Conservation (phyloP, 805 yeast genomes). For the Nakazawaea anatomiae region DNA sequence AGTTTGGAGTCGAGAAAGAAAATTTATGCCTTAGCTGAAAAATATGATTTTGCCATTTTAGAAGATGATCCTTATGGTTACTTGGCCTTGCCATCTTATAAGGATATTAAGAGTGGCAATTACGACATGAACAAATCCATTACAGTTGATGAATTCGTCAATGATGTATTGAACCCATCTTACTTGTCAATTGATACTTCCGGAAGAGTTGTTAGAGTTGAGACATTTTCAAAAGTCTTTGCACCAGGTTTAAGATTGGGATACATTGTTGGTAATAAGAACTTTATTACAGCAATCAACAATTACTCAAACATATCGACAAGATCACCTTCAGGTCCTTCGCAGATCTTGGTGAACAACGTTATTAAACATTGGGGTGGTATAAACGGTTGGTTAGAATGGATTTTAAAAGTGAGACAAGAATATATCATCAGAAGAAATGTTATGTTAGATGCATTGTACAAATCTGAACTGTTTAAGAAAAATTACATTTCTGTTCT, state of each 20-base stretch:
- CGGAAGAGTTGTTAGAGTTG: conserved; percentile 58
- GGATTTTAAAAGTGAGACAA: conserved; percentile 64
- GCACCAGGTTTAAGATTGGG: conserved; percentile 66
- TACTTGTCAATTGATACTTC: conserved; percentile 48
- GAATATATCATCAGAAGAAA: conserved; percentile 69
- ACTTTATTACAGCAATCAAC: conserved; percentile 34
- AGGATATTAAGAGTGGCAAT: conserved; percentile 35
- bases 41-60: conserved; percentile 51
- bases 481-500: conserved; percentile 36
- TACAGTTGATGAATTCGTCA: conserved; percentile 36
- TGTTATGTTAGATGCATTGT: conserved; percentile 46
- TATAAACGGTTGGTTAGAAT: conserved; percentile 64
- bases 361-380: conserved; percentile 59
- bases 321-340: conserved; percentile 51
- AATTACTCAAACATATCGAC: conserved; percentile 40
- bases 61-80: conserved; percentile 74
- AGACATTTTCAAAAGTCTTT: conserved; percentile 60
- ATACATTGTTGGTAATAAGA: conserved; percentile 47
- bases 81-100: conserved; percentile 40
- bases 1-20: conserved; percentile 38
- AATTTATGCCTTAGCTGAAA: conserved; percentile 47
- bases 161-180: conserved; percentile 38
- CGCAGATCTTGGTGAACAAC: conserved; percentile 52
- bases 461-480: conserved; percentile 34
- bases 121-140: conserved; percentile 31